phyloP scores from a whole-genome alignment of 2,329 filamentous ascomycete species.

The Aspergillus sp. region DNA sequence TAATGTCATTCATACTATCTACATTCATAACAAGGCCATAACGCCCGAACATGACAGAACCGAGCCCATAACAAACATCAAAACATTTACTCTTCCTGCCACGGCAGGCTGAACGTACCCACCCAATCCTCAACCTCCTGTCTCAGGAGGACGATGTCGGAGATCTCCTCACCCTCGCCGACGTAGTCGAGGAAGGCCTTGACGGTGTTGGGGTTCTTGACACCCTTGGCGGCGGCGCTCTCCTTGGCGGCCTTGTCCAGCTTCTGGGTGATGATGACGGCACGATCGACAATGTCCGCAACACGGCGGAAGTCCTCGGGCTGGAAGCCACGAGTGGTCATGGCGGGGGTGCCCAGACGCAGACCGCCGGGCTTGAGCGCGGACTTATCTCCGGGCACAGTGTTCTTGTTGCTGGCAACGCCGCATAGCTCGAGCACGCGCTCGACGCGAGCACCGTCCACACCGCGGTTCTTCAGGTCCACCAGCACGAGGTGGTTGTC shows the following conservation, averaged over 20 bases:
- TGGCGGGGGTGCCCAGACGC: constrained; percentile 91
- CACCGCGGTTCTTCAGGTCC: constrained; percentile 79
- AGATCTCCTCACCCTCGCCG: constrained; percentile 71
- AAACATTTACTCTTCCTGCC: constrained; percentile 53
- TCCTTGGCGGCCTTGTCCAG: constrained; percentile 66
- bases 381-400: constrained; percentile 90
- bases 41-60: constrained; percentile 1
- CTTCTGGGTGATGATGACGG: constrained; percentile 73
- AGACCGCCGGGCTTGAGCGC: constrained; percentile 90
- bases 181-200: constrained; percentile 97
- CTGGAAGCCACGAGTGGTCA: constrained; percentile 93
- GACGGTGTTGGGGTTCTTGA: constrained; percentile 95
- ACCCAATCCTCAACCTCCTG: constrained; percentile 92
- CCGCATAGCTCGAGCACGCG: constrained; percentile 87
- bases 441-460: constrained; percentile 92
- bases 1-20: neutral
- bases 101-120: constrained; percentile 83
- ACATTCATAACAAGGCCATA: neutral
- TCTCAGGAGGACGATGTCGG: constrained; percentile 79
- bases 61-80: neutral
- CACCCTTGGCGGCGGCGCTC: constrained; percentile 76
- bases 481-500: constrained; percentile 97
- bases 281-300: constrained; percentile 79
- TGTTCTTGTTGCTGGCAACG: constrained; percentile 99
- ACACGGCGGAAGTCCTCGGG: constrained; percentile 85